Base-by-base conservation (phyloP, 345 rosid species). In the Orychophragmus violaceus region DNA sequence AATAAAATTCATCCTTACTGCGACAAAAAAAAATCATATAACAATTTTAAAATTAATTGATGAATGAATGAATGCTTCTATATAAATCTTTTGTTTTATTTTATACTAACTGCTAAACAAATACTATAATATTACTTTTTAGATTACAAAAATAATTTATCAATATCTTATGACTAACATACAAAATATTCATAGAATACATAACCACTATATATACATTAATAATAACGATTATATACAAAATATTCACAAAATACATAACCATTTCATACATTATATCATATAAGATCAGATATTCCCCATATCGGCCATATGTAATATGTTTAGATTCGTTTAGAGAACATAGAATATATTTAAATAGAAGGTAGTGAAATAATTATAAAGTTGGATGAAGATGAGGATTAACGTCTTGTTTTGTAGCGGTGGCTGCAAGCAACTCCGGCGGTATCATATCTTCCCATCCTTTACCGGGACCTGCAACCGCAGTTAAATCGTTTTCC, bases 371-470 rank as follows among this genome's bases (percentile, higher is more conserved):
- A 23, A 0, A 12, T n/a, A 28, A 50, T 41, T 41, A 66, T 41
- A 23, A 66, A 32, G 62, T 8, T 24, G 50, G 59, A 16, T 66
- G 71, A 66, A 36, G 33, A n/a, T 7, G 37, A 72, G 11, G 61
- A 23, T 49, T 45, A 6, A 42, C 29, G 25, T 66, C 22, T 59
- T 52, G 68, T 66, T 27, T 52, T 13, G 46, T 25, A 30, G 56
- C 13, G n/a, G 36, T 14, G 16, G 42, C 37, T 28, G 50, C 59
- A 48, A 75, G 42, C 57, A 75, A 33, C 33, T 75, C 75, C 3
- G 65, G 73, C 2, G 79, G 49, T 33, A 76, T 71, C 16, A 76
- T 64, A 52, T 60, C 35, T 37, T 60, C 76, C 79, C 72, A 71
- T 27, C 55, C 41, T 60, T 53, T 17, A 11, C 67, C 29, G 0